Evolutionary conservation across 192 early-diverging fungal species (phyloP).

Genomic region (Backusella sp.): DNA sequence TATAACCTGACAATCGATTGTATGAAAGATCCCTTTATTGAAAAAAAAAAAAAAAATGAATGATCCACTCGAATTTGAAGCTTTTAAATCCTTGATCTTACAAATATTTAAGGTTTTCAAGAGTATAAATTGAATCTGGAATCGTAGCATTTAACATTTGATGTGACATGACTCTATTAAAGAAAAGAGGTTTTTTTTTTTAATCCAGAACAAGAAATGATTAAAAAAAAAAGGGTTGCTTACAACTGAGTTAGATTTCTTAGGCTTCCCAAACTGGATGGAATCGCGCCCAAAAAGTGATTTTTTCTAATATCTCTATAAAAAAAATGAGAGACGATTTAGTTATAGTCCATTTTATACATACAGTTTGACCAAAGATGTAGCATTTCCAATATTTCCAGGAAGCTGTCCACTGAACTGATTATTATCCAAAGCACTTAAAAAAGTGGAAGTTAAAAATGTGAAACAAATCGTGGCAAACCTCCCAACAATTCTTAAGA

Average conservation of each 20-base stretch:
- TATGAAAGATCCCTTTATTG: constrained; percentile 31
- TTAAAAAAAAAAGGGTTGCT: not conserved
- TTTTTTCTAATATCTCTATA: constrained; percentile 11
- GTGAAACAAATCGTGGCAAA: too few species aligned
- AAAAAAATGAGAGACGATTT: not conserved
- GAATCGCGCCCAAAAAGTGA: constrained; percentile 13
- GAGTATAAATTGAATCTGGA: constrained; percentile 18
- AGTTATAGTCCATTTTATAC: not conserved
- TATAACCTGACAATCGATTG: constrained; percentile 27
- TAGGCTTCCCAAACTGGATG: constrained; percentile 12
- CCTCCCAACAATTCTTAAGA: not conserved
- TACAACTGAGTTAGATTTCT: constrained; percentile 14
- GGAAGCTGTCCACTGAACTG: constrained; percentile 24
- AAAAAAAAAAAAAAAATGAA: not conserved
- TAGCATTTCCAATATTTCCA: constrained; percentile 14
- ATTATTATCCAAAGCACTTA: constrained; percentile 29
- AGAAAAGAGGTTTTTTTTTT: not conserved
- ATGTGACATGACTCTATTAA: constrained; percentile 13
- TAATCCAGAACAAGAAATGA: not conserved
- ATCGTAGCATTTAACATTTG: constrained; percentile 26
- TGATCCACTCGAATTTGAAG: not conserved
- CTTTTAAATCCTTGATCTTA: constrained; percentile 6
- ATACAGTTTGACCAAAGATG: constrained; percentile 25
- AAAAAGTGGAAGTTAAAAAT: not conserved
- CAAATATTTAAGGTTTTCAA: constrained; percentile 24